Evolutionary conservation across 495 filamentous ascomycete species (phyloP).

Genomic region (Penicillium maclennaniae): DNA sequence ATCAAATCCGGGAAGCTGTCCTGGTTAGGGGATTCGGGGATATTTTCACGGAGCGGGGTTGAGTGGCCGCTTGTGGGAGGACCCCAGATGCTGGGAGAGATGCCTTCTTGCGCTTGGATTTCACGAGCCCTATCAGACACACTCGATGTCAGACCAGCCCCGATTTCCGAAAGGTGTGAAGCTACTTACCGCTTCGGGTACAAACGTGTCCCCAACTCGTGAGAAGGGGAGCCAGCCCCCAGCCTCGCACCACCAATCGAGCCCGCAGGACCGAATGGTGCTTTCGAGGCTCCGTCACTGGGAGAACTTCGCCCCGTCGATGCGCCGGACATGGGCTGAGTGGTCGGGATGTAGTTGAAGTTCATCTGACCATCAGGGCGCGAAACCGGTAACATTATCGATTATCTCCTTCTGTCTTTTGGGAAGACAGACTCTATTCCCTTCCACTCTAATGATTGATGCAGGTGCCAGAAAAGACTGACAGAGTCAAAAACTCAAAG

Average conservation of each 20-base stretch:
- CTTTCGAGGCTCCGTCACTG: conserved; percentile 69
- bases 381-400: conserved; percentile 84
- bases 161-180: not conserved
- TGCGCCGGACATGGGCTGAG: conserved; percentile 75
- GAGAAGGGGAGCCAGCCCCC: conserved; percentile 94
- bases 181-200: conserved; percentile 85
- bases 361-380: conserved; percentile 68
- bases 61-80: conserved; percentile 94
- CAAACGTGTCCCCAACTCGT: conserved; percentile 74
- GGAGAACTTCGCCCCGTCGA: conserved; percentile 86
- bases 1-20: conserved; percentile 93
- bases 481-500: conserved; percentile 6
- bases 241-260: conserved; percentile 74
- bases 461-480: conserved; percentile 11
- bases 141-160: conserved; percentile 11
- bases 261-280: conserved; percentile 69
- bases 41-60: conserved; percentile 92
- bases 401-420: conserved; percentile 30
- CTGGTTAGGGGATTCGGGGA: conserved; percentile 91
- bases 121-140: conserved; percentile 69
- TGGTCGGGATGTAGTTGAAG: conserved; percentile 70
- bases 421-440: conserved; percentile 25
- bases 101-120: conserved; percentile 94
- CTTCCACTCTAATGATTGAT: conserved; percentile 14
- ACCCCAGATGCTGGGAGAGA: conserved; percentile 85